Base-by-base conservation (phyloP, 768 basidiomycete species). In the Amanita brunnescens region DNA sequence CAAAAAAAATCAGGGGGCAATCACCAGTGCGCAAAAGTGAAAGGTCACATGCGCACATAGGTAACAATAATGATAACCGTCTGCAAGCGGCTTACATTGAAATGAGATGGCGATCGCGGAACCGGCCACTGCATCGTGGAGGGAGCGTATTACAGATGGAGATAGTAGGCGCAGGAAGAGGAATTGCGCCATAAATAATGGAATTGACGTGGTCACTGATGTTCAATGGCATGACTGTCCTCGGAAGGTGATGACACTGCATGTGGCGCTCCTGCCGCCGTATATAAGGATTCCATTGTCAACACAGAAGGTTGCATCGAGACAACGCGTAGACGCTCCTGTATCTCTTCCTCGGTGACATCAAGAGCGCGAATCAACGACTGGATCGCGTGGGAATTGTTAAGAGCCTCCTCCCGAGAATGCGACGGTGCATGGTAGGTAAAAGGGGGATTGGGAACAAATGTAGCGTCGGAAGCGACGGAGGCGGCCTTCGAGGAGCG, bases 331-430 rank as follows among this genome's bases (percentile, higher is more conserved):
- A 82, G 62, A 29, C 78, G 68, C 48, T 70, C 70, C 56, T 78
- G 69, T 2, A 72, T 69, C 49, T 76, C 73, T 32, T 72, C 70
- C 40, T 72, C 68, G 1, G 73, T 61, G 2, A 73, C 66, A 32
- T 81, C 75, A 38, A 87, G 73, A n/a, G 80, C 84, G 18, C 80
- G 83, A 52, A 86, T 75, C 47, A 87, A 70, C n/a, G 80, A 81
- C 60, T 71, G 72, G 57, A 87, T 64, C 13, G 83, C 82, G 40
- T 72, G 75, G 47, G 79, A 73, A 43, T 72, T 77, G 54, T 69
- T 74, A 10, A 69, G 62, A n/a, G 62, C 62, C 13, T 76, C 73
- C 0, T 71, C 61, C 20, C 63, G 55, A 2, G 74, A 74, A 6
- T 59, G 56, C 6, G 64, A 61, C 1, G 64, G 48, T 4, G 54